phyloP scores from a whole-genome alignment of 169 alveolate species.

The Fabrea salina region DNA sequence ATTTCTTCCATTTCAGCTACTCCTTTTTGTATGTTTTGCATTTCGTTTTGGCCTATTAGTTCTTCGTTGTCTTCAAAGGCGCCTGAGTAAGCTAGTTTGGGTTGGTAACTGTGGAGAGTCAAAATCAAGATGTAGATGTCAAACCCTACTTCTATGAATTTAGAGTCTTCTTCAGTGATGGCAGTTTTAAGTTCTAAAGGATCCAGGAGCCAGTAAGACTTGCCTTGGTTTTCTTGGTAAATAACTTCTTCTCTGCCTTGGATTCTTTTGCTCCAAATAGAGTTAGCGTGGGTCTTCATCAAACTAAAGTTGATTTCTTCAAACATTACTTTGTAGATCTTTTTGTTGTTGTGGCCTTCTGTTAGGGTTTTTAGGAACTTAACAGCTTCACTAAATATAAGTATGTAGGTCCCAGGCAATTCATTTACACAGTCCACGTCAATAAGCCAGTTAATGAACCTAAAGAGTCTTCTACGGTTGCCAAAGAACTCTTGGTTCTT shows the following conservation, averaged over 20 bases:
- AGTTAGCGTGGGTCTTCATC: not conserved
- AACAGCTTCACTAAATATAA: not conserved
- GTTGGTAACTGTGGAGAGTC: not conserved
- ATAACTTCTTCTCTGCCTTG: constrained; percentile 5
- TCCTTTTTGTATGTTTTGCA: not conserved
- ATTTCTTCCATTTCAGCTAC: not conserved
- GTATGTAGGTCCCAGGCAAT: not conserved
- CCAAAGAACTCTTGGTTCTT: not conserved
- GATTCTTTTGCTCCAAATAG: not conserved
- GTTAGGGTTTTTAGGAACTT: not conserved
- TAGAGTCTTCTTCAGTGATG: not conserved
- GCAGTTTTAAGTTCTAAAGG: not conserved
- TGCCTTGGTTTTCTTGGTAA: constrained; percentile 3
- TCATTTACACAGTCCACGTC: not conserved
- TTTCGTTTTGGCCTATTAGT: not conserved
- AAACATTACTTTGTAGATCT: not conserved
- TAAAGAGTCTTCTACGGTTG: not conserved
- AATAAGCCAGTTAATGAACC: constrained; percentile 26
- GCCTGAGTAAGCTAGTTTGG: not conserved
- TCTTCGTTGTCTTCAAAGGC: not conserved
- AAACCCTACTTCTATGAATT: not conserved
- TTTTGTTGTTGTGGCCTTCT: not conserved
- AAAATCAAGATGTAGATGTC: not conserved
- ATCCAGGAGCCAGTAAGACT: not conserved
- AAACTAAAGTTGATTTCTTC: not conserved